Evolutionary conservation across 192 early-diverging fungal species (phyloP).

Genomic region (Thoreauomyces humboldtii): DNA sequence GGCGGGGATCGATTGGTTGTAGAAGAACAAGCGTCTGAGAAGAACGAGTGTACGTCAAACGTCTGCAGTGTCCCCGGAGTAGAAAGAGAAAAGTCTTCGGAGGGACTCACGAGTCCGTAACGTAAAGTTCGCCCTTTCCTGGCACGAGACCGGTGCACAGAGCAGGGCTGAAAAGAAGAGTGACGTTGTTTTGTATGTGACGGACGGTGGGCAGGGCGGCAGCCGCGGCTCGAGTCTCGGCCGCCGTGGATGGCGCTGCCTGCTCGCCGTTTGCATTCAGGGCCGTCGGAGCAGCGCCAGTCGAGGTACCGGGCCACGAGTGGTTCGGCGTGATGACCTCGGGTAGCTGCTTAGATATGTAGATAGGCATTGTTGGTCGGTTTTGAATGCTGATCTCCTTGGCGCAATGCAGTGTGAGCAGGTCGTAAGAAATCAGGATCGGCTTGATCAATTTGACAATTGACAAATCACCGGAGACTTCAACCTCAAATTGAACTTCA

Average conservation of each 20-base stretch:
- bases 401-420: too few species aligned
- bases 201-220: constrained; percentile 11
- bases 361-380: neutral
- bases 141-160: constrained; percentile 16
- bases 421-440: too few species aligned
- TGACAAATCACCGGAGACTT: too few species aligned
- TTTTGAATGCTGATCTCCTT: too few species aligned
- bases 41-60: too few species aligned
- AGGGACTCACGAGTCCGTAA: constrained; percentile 4
- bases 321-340: constrained; percentile 2
- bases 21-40: constrained; percentile 54
- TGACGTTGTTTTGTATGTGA: constrained; percentile 19
- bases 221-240: too few species aligned
- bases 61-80: too few species aligned
- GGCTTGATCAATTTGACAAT: too few species aligned
- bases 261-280: neutral
- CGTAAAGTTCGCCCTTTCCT: constrained; percentile 45
- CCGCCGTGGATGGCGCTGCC: neutral
- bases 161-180: constrained; percentile 29
- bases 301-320: constrained; percentile 1
- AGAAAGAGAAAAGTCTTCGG: too few species aligned
- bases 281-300: neutral
- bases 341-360: neutral
- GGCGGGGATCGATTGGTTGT: constrained; percentile 38
- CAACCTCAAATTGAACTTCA: too few species aligned